Base-by-base conservation (phyloP, 306 rosid species). In the Vigna nakashimae region DNA sequence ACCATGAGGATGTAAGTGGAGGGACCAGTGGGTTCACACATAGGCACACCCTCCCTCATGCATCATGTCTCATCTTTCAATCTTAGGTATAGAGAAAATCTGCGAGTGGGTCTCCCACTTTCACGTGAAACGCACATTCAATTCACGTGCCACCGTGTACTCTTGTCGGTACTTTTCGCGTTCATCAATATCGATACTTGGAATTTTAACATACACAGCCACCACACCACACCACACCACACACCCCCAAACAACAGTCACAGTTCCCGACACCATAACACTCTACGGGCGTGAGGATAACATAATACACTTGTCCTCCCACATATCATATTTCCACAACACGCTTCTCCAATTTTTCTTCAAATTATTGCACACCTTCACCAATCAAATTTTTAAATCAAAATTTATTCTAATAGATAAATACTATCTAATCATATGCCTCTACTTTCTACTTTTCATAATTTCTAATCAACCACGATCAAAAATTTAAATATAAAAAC, bases 91-190 rank as follows among this genome's bases (percentile, higher is more conserved):
- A n/a, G 38, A 34, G 1, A 2, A 49, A 56, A 26, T 65, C 65
- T 24, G n/a, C 5, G 22, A 14, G 36, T 12, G 45, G 42, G 30
- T 45, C 20, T 71, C 74, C 65, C 51, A 48, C 64, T 73, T 77
- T 78, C 91, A 86, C 87, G 90, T 86, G 94, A 65, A 56, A 0
- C 2, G 69, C 87, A 65, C 79, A n/a, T 34, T 59, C 9, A 0
- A 0, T 84, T 86, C 94, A 88, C 90, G 86, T 88, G 94, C 74
- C 56, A 14, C 36, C 1, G 50, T 60, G 42, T 72, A 30, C 36
- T 56, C 62, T 49, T 88, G 90, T 90, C 90, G 75, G 77, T 70
- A 64, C 81, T 60, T 65, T 80, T 64, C 26, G 11, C 18, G 2
- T 4, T 65, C 52, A 32, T 11, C 15, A 67, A 12, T 13, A 70